Conservation (phyloP, 345 rosid species). For the Populus deltoides region DNA sequence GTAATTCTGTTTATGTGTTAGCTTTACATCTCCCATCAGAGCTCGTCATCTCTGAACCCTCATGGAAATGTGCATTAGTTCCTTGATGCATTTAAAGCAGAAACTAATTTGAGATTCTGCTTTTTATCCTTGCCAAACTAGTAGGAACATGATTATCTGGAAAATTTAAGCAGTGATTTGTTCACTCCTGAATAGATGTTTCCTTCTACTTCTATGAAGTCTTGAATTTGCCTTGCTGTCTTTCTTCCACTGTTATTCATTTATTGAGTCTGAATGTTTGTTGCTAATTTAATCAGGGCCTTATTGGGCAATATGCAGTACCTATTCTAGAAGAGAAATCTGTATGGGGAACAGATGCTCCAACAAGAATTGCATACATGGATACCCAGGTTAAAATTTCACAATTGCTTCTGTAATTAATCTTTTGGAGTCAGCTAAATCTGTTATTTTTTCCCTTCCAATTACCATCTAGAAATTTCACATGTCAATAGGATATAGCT, state of each 20-base stretch:
- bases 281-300: slow-evolving; percentile 47
- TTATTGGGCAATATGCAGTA: slow-evolving; percentile 94
- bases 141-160: too few species aligned
- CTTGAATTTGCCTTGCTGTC: background rate
- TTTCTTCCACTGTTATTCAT: background rate
- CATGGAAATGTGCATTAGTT: too few species aligned
- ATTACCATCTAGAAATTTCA: slow-evolving; percentile 1
- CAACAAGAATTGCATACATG: slow-evolving; percentile 94
- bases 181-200: background rate
- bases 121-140: too few species aligned
- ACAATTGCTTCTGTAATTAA: background rate
- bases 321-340: slow-evolving; percentile 94
- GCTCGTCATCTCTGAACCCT: too few species aligned
- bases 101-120: too few species aligned
- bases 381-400: slow-evolving; percentile 73
- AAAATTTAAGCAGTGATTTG: background rate
- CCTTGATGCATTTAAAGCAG: too few species aligned
- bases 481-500: slow-evolving; percentile 72
- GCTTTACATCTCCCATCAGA: too few species aligned
- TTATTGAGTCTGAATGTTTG: background rate
- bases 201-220: background rate
- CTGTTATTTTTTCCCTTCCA: background rate
- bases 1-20: too few species aligned
- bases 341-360: slow-evolving; percentile 99
- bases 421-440: background rate